A percentile compares a stretch with the other conserved stretches of the same genome.
Conservation (phyloP, 495 filamentous ascomycete genomes). For the Neurospora sp. region DNA sequence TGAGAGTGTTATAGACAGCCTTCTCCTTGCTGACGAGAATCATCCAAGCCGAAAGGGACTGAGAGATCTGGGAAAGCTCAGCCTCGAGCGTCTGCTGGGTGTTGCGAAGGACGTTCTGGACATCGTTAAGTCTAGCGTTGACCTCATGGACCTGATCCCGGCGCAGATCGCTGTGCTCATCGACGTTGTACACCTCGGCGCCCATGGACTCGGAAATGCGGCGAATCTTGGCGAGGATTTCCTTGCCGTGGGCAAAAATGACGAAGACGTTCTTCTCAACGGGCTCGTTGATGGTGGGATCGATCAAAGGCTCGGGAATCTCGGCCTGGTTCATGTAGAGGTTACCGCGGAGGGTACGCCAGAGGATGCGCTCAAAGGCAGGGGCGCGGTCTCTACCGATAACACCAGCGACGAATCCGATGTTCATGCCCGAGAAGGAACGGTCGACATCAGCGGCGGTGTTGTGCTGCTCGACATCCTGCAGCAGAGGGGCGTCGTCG, state of each 20-base stretch:
- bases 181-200: constrained; percentile 88
- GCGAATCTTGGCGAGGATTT: constrained; percentile 94
- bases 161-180: constrained; percentile 89
- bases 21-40: constrained; percentile 97
- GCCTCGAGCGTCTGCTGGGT: constrained; percentile 93
- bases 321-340: constrained; percentile 99
- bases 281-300: constrained; percentile 82
- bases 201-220: constrained; percentile 97
- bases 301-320: constrained; percentile 88
- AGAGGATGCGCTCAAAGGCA: constrained; percentile 92
- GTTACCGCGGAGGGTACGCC: constrained; percentile 93
- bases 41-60: constrained; percentile 89
- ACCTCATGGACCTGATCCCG: constrained; percentile 95
- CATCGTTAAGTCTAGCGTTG: constrained; percentile 81
- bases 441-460: constrained; percentile 68
- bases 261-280: constrained; percentile 97
- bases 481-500: constrained; percentile 71
- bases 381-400: constrained; percentile 88
- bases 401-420: constrained; percentile 98
- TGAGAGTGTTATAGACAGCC: constrained; percentile 92
- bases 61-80: constrained; percentile 85
- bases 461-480: constrained; percentile 76
- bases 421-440: constrained; percentile 92
- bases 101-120: constrained; percentile 82
- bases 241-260: constrained; percentile 97